Evolutionary conservation across 2,329 filamentous ascomycete species (phyloP), one percentile per base, ranked within the genome.

Genomic region (Diaporthe australafricana): DNA sequence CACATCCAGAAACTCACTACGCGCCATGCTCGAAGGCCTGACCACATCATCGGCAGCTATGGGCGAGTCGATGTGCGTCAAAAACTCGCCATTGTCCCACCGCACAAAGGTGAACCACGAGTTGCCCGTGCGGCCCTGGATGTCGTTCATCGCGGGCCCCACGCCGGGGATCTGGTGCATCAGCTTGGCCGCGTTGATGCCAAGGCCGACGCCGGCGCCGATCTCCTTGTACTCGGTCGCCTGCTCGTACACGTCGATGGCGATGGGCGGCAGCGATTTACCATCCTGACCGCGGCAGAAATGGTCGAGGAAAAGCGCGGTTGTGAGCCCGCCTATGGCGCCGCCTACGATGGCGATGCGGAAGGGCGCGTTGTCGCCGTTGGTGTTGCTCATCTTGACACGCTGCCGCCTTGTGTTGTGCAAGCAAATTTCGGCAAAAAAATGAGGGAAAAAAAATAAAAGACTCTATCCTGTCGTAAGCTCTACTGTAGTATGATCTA

Each of bases 151-250:
- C 40, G 47, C 55, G 47, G 50, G 55, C 4, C 70, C 70, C 11
- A 72, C 65, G 12, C 65, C 70, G 20, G 48, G 47, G 30, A 72
- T 69, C 9, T 20, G 22, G 70, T 72, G 65, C 38, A 72, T n/a
- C 17, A 72, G 48, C 55, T 56, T 72, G n/a, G 70, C 45, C 7
- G 81, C 79, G 75, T 85, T 86, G 8, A 83, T 83, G 0, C 80
- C 83, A 11, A 72, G 42, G 6, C 71, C 71, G 22, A 72, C 67
- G 32, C 67, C 71, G 14, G 71, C 71, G 9, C 71, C 71, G 30
- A 72, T 70, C 60, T 72, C 71, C 48, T 56, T 68, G 42, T 70
- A 70, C 68, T 72, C 27, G 25, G 56, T 50, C 8, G 71, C 71
- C 42, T 72, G 71, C 53, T 72, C 71, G 53, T 72, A 72, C 3